phyloP scores from a whole-genome alignment of 2,329 filamentous ascomycete genomes.

The Nothomitra cinnamomea region DNA sequence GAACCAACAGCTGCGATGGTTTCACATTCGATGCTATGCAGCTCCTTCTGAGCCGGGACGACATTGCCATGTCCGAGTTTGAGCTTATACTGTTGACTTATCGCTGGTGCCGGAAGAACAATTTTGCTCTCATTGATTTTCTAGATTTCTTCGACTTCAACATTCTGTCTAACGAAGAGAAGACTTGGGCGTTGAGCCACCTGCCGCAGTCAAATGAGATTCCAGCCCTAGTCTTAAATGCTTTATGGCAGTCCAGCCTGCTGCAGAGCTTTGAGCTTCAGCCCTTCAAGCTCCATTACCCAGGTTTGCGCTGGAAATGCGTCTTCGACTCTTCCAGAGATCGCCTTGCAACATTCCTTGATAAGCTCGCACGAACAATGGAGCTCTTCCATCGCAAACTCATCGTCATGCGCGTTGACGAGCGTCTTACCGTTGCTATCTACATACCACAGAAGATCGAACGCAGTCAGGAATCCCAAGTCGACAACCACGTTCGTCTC shows the following conservation, averaged over 20 bases:
- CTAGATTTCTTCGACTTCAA: slow-evolving; percentile 20
- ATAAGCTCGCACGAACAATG: slow-evolving; percentile 16
- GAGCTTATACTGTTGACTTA: slow-evolving; percentile 20
- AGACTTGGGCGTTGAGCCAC: slow-evolving; percentile 21
- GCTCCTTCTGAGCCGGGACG: slow-evolving; percentile 19
- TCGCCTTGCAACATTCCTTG: slow-evolving; percentile 22
- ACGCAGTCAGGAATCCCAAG: slow-evolving; percentile 18
- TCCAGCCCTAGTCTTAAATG: slow-evolving; percentile 21
- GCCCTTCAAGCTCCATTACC: slow-evolving; percentile 20
- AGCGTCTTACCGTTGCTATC: slow-evolving; percentile 23
- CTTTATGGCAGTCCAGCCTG: slow-evolving; percentile 21
- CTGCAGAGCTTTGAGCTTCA: slow-evolving; percentile 17
- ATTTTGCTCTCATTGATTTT: slow-evolving; percentile 15
- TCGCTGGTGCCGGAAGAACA: slow-evolving; percentile 20
- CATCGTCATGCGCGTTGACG: slow-evolving; percentile 21
- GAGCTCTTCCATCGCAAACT: slow-evolving; percentile 25
- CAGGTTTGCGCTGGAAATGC: slow-evolving; percentile 23
- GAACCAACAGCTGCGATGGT: slow-evolving; percentile 7
- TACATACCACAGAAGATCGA: slow-evolving; percentile 23
- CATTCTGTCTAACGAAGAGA: slow-evolving; percentile 19
- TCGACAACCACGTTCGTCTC: slow-evolving; percentile 20
- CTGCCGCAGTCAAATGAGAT: slow-evolving; percentile 16
- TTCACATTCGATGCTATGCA: slow-evolving; percentile 17
- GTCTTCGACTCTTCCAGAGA: slow-evolving; percentile 20
- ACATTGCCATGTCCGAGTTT: slow-evolving; percentile 23